Base-by-base conservation (phyloP, 805 yeast genomes). In the Monosporozyma siamensis region DNA sequence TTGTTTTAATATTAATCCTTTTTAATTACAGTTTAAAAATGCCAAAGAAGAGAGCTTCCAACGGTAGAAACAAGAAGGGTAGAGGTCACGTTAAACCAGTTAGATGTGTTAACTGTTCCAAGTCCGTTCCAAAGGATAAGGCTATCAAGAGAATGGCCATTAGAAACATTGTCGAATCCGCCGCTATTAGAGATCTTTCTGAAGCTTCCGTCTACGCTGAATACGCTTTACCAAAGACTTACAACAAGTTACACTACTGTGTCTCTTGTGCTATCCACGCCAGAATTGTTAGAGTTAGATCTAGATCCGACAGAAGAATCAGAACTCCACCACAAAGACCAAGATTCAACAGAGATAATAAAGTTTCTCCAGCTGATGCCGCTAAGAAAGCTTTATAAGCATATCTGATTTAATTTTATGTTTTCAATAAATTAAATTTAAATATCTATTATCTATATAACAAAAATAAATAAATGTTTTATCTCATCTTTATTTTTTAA, bases 21-120 rank as follows among this genome's bases (percentile, higher is more conserved):
- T 11, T 31, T 31, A 20, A 26, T 15, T 34, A 20, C 18, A 42
- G 38, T 32, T 23, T 42, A 44, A 80, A 72, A 58, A 92, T 92
- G 99, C 97, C 98, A 76, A 92, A 92, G 87, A 92, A 92, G 97
- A 90, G 99, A 89, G 88, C 97, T 75, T 88, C 97, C 92, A 88
- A 89, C 97, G 99, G 99, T 82, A 90, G 99, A 82, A 92, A 92
- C 94, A 92, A 92, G 94, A 89, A 88, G 80, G 97, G 97, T 72
- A 92, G 99, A 87, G 99, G 99, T 72, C 97, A 92, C 95, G 96
- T 86, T 75, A 86, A 85, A 76, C 95, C 95, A 71, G 97, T 90
- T 68, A 89, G 99, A 84, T 92, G 99, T 81, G 84, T 88, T 69
- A 92, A 92, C 96, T 92, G 99, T 77, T 84, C 96, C 66, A 87